A percentile compares a stretch with the other conserved stretches of the same genome.
Evolutionary conservation across 345 rosid species (phyloP).

Genomic region (Firmiana major): DNA sequence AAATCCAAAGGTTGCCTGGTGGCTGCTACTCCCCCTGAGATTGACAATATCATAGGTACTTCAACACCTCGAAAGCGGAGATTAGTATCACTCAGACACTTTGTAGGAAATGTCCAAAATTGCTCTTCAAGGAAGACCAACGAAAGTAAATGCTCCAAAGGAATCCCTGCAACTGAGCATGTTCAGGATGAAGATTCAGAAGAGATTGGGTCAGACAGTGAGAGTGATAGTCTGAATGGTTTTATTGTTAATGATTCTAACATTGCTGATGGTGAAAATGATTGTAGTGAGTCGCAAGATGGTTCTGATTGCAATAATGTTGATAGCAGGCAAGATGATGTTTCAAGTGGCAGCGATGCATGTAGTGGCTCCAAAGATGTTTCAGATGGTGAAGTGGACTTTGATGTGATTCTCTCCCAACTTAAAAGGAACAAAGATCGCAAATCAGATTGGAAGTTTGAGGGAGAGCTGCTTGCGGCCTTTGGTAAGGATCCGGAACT

Average conservation of each 20-base stretch:
- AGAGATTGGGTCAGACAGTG: conserved; percentile 38
- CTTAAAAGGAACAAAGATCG: conserved; percentile 48
- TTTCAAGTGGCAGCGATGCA: conserved; percentile 10
- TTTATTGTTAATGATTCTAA: conserved; percentile 51
- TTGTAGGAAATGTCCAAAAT: conserved; percentile 18
- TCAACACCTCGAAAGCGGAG: conserved; percentile 30
- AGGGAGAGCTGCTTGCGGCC: conserved; percentile 68
- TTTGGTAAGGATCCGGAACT: conserved; percentile 62
- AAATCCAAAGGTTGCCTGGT: conserved; percentile 7
- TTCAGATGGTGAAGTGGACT: conserved; percentile 36
- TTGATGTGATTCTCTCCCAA: conserved; percentile 34
- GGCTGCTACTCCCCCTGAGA: conserved; percentile 7
- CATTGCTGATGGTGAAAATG: conserved; percentile 6
- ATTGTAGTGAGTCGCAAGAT: conserved; percentile 10
- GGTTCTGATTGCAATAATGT: conserved; percentile 1
- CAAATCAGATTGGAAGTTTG: conserved; percentile 45
- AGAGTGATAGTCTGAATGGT: conserved; percentile 42
- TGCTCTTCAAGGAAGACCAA: conserved; percentile 17
- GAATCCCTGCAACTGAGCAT: conserved; percentile 31
- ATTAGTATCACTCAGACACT: conserved; percentile 38
- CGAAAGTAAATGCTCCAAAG: conserved; percentile 23
- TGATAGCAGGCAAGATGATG: background rate
- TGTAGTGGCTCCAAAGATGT: conserved; percentile 26
- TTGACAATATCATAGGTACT: conserved; percentile 9
- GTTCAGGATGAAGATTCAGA: conserved; percentile 39